Evolutionary conservation across 768 basidiomycete genomes (phyloP).

Genomic region (Mycena metata): DNA sequence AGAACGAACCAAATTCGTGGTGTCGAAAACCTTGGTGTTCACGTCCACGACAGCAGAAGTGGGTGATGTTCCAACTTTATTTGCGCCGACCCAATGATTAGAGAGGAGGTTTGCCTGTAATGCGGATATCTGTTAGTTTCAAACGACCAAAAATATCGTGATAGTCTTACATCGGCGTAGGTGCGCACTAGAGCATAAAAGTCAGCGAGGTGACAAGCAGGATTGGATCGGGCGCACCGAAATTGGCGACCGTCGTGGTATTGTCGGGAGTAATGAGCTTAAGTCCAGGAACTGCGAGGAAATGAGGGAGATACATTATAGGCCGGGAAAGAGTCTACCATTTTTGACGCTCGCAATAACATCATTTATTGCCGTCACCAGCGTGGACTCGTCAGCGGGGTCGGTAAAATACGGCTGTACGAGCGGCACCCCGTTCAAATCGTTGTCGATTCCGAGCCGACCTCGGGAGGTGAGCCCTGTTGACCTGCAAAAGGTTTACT

Average conservation of each 20-base stretch:
- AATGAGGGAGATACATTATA: conserved; percentile 18
- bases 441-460: no score
- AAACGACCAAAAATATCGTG: background rate
- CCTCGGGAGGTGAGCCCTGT: no score
- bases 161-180: conserved; percentile 47
- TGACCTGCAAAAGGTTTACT: no score
- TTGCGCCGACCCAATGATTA: conserved; percentile 76
- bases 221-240: conserved; percentile 52
- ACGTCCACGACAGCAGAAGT: conserved; percentile 65
- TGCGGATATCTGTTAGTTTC: background rate
- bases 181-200: conserved; percentile 50
- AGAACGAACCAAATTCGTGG: conserved; percentile 59
- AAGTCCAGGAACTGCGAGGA: conserved; percentile 58
- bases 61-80: conserved; percentile 57
- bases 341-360: conserved; percentile 49
- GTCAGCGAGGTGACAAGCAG: conserved; percentile 16
- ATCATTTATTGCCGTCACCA: no score
- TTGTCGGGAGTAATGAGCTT: conserved; percentile 73
- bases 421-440: no score
- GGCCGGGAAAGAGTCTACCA: conserved; percentile 50
- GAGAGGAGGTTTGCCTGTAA: conserved; percentile 60
- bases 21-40: conserved; percentile 66
- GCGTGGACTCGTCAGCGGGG: no score
- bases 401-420: no score
- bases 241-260: conserved; percentile 65